Percentiles rank a stretch among this genome's conserved stretches.
Conservation (phyloP, 1,284 basidiomycete species). For the Tranzscheliella williamsii region DNA sequence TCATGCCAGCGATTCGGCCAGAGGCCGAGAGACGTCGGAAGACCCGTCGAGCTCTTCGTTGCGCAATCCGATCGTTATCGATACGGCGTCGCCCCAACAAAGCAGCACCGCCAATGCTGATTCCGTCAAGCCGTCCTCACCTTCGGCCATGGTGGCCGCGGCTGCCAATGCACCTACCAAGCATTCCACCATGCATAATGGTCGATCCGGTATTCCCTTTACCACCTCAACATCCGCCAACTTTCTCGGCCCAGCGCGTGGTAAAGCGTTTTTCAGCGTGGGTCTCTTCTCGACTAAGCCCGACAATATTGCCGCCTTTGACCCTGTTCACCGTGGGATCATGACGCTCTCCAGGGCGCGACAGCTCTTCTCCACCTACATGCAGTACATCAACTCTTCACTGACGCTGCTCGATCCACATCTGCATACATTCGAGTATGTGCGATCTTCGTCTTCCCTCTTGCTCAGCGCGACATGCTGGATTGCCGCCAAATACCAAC, state of each 20-base stretch:
- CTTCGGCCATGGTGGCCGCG: no score
- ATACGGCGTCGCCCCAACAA: background rate
- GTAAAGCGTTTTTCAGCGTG: conserved; percentile 35
- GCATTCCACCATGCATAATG: background rate
- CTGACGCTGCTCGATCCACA: conserved; percentile 44
- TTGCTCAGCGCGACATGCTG: conserved; percentile 36
- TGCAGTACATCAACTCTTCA: conserved; percentile 36
- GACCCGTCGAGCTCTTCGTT: background rate
- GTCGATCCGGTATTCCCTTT: background rate
- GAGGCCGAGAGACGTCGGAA: conserved; percentile 14
- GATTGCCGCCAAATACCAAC: conserved; percentile 34
- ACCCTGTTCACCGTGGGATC: conserved; percentile 35
- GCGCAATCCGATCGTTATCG: background rate
- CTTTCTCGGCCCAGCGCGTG: conserved; percentile 31
- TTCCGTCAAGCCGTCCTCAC: no score
- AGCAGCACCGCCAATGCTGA: background rate
- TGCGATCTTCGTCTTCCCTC: conserved; percentile 30
- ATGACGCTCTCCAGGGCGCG: conserved; percentile 28
- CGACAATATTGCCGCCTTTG: conserved; percentile 30
- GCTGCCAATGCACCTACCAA: background rate
- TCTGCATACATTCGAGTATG: conserved; percentile 41
- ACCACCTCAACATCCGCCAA: background rate
- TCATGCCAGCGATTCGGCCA: conserved; percentile 33
- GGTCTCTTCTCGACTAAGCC: conserved; percentile 35
- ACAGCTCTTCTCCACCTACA: conserved; percentile 26